Base-by-base conservation (phyloP, 2,329 filamentous ascomycete genomes). In the Verticillium isaacii region DNA sequence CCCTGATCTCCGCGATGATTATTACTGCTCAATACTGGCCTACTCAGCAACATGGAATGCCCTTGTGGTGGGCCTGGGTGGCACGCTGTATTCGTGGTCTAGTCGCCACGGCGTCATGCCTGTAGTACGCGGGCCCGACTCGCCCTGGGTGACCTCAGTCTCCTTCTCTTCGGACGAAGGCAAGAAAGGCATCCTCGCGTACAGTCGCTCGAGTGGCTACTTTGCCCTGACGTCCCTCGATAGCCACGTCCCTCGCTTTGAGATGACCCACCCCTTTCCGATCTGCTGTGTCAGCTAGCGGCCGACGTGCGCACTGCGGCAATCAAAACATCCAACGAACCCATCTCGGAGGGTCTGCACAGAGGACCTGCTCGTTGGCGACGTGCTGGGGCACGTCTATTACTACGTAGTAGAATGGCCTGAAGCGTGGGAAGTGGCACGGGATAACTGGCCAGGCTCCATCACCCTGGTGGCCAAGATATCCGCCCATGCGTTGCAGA, bases 371-470 rank as follows among this genome's bases (percentile, higher is more conserved):
- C 82, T 96, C 0, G 88, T 97, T 6, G 92, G 94, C 0, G 93
- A 97, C 65, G 92, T 97, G 69, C 75, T 80, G 36, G 95, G 95
- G 0, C 87, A 88, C 61, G 79, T 98, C 3, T 95, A 92, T 74
- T 93, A 96, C 71, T 99, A 97, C 75, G 85, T 89, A 1, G 81
- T 99, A 9, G 93, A 98, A 73, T 98, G 94, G 93, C 85, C 87
- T 5, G 77, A 82, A 58, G 75, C 82, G 50, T 87, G 82, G 77
- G 87, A 91, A 68, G 81, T 91, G 8, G 74, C 77, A 60, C 78
- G 78, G 6, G 85, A 89, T 70, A 85, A 83, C 58, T 96, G 92
- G 91, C 83, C 86, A 34, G 93, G 93, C 15, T 83, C 87, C 37
- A 88, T 96, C 79, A 91, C 85, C 1, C 80, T 97, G 29, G 78